Evolutionary conservation across 192 early-diverging fungal species (phyloP).

Genomic region (Borealophlyctis nickersoniae): DNA sequence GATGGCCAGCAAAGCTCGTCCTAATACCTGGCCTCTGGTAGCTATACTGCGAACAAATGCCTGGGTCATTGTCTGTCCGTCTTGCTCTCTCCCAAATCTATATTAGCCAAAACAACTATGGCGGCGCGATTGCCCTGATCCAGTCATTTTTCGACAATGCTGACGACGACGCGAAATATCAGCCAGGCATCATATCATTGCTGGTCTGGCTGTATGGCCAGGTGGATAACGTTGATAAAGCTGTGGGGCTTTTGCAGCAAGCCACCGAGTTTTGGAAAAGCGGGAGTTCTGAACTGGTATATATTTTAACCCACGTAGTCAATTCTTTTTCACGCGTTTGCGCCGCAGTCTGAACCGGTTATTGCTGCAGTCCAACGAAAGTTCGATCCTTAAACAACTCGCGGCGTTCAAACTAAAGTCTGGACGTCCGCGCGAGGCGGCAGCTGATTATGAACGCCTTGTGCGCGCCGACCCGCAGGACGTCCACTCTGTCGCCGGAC

Average conservation of each 20-base stretch:
- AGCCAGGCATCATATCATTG: constrained; percentile 65
- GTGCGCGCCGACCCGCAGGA: constrained; percentile 65
- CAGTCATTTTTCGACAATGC: constrained; percentile 40
- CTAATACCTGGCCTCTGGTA: too few species aligned
- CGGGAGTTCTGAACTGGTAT: constrained; percentile 16
- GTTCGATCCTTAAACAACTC: constrained; percentile 57
- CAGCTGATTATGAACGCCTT: constrained; percentile 65
- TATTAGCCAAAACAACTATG: constrained; percentile 46
- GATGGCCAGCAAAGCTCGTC: too few species aligned
- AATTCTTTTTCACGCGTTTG: too few species aligned
- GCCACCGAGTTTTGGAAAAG: constrained; percentile 57
- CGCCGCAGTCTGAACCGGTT: too few species aligned
- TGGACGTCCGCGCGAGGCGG: constrained; percentile 58
- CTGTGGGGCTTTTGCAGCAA: constrained; percentile 53
- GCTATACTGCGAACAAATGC: constrained; percentile 3
- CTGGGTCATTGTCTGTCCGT: constrained; percentile 31
- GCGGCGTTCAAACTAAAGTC: constrained; percentile 67
- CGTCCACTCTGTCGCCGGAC: constrained; percentile 59
- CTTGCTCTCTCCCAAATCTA: constrained; percentile 65
- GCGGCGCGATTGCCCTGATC: constrained; percentile 43
- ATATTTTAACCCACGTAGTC: constrained; percentile 17
- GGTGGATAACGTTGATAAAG: constrained; percentile 54
- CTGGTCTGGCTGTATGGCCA: constrained; percentile 71
- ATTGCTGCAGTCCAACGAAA: too few species aligned
- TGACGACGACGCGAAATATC: constrained; percentile 36